Base-by-base conservation (phyloP, 2,329 filamentous ascomycete species). In the Fusarium clavum region DNA sequence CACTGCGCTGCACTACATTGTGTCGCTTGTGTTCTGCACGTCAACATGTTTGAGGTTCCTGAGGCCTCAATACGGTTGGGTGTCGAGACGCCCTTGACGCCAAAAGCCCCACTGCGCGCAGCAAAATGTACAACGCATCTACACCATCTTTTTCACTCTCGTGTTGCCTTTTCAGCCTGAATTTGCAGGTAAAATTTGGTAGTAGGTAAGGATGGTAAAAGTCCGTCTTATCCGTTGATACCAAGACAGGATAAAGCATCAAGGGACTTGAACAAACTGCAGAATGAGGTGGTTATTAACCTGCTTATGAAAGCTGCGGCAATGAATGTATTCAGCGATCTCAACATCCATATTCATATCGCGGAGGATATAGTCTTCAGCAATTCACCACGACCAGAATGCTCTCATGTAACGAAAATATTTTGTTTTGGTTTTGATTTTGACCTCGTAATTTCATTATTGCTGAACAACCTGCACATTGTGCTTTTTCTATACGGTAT, bases 401-500 rank as follows among this genome's bases (percentile, higher is more conserved):
- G 30, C 24, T 56, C 14, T 49, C 40, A 24, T 55, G 18, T 40
- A 38, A 47, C 43, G 27, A 22, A 54, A 62, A 43, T 12, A 11
- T 72, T 68, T 64, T 55, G 40, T 72, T 70, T 61, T 45, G 44
- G 47, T 67, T 69, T 70, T 61, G 45, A 51, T 52, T 64, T 67
- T 67, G 51, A 61, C 71, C 32, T 64, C 29, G 41, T 71, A 72
- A 57, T 30, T 34, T 68, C 65, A 64, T 72, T 76, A 91, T 81
- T 92, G 91, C 83, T 94, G 92, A 67, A 96, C 92, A 70, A 95
- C 91, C 79, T 95, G 92, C 54, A 96, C 88, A 77, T 95, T 95
- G 83, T 96, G 93, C 88, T 94, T 94, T 81, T 94, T 94, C 92
- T 94, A 81, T 22, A 24, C 29, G 47, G 9, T 34, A 30, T 25